phyloP scores from a whole-genome alignment of 2,329 filamentous ascomycete genomes.

The Paraphaeosphaeria sporulosa region DNA sequence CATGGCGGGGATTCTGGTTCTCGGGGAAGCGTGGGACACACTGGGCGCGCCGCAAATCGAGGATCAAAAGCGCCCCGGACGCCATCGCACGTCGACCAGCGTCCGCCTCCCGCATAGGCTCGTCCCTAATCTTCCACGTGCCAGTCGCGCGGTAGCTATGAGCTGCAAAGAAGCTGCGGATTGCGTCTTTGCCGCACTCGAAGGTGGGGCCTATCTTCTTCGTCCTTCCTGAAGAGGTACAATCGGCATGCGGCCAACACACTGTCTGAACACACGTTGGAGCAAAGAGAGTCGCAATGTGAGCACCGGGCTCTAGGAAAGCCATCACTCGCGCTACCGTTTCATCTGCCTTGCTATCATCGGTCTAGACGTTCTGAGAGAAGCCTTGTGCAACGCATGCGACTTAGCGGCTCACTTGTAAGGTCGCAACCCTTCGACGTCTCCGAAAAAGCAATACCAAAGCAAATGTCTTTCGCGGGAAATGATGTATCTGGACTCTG shows the following conservation, averaged over 20 bases:
- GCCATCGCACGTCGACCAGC: slow-evolving; percentile 3
- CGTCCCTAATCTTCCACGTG: not conserved
- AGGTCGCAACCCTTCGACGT: too few species aligned
- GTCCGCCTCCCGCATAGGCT: slow-evolving; percentile 1
- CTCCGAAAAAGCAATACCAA: too few species aligned
- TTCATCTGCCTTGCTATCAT: not conserved
- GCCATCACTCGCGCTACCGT: not conserved
- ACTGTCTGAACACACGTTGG: too few species aligned
- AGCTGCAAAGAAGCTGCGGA: not conserved
- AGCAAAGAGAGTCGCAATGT: too few species aligned
- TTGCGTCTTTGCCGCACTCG: not conserved
- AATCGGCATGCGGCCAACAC: too few species aligned
- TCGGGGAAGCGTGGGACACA: not conserved
- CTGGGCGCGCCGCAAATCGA: not conserved
- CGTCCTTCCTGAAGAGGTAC: too few species aligned
- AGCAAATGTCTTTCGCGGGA: too few species aligned
- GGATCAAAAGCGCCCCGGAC: slow-evolving; percentile 1
- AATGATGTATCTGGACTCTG: too few species aligned
- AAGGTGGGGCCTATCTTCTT: too few species aligned
- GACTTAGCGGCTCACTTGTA: not conserved
- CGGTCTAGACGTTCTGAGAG: not conserved
- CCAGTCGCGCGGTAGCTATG: not conserved
- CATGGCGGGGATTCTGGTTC: not conserved
- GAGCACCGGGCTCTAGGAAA: too few species aligned
- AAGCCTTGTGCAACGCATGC: not conserved